These are phyloP conservation scores for Boletus bicolor DNA, from an alignment of 768 basidiomycete species.

Conservation along the genomic window DNA sequence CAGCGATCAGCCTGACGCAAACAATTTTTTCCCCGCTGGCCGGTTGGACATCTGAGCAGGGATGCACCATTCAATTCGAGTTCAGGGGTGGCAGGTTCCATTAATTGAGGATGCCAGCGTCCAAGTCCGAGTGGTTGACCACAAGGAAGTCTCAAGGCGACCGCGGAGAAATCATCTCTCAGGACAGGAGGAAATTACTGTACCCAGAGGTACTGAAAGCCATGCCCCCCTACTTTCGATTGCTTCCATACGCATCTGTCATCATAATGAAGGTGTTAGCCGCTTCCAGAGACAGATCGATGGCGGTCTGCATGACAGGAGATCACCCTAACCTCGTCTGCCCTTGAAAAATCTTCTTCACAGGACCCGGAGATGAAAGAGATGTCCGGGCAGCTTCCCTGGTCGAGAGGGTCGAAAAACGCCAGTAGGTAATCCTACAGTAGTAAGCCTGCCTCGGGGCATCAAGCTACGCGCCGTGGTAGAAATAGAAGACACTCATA, in stretches of 20 bases:
- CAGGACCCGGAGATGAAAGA: constrained; percentile 25
- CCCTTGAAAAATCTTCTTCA: constrained; percentile 15
- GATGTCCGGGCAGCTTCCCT: constrained; percentile 2
- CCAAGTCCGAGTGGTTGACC: constrained; percentile 9
- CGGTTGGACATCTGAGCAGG: constrained; percentile 14
- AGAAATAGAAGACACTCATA: constrained; percentile 22
- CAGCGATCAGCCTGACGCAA: constrained; percentile 6
- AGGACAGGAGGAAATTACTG: constrained; percentile 12
- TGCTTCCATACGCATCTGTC: constrained; percentile 11
- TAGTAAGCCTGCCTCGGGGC: constrained; percentile 10
- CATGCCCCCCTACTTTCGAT: constrained; percentile 9
- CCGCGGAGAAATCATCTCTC: constrained; percentile 13
- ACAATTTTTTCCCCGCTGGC: constrained; percentile 12
- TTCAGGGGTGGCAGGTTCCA: constrained; percentile 12
- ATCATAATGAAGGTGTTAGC: constrained; percentile 13
- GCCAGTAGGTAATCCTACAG: constrained; percentile 9
- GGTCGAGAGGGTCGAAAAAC: constrained; percentile 3
- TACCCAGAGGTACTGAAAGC: constrained; percentile 5
- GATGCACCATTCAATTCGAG: neutral
- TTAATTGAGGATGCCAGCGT: constrained; percentile 19
- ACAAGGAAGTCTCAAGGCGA: constrained; percentile 29
- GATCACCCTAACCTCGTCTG: constrained; percentile 10
- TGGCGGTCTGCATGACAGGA: constrained; percentile 18
- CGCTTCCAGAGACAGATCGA: constrained; percentile 12
- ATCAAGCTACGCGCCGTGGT: constrained; percentile 23